Percentiles rank a stretch among this genome's conserved stretches.
Evolutionary conservation across 305 asterid genomes (phyloP).

Genomic region (Fraxinus sp.): DNA sequence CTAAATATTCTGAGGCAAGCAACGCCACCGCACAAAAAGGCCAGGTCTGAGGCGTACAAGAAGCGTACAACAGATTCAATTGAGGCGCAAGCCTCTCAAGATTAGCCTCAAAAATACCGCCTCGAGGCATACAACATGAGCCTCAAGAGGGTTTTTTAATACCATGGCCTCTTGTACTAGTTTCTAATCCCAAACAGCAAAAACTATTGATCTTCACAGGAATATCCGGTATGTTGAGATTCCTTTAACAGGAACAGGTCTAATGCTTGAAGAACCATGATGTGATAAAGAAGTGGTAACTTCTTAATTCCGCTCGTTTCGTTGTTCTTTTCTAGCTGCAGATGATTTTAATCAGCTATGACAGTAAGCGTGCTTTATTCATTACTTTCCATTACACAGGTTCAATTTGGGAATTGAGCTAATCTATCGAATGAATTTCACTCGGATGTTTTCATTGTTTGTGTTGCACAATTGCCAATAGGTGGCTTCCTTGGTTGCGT

Average conservation of each 20-base stretch:
- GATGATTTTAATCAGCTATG: not conserved
- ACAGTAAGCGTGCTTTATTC: not conserved
- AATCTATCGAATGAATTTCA: constrained; percentile 19
- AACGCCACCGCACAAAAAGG: too few species aligned
- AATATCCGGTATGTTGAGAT: not conserved
- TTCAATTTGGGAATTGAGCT: not conserved
- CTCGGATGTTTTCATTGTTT: constrained; percentile 86
- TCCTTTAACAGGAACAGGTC: not conserved
- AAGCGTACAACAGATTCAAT: too few species aligned
- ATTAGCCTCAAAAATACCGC: too few species aligned
- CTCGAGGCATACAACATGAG: too few species aligned
- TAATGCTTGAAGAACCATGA: not conserved
- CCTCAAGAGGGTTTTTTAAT: too few species aligned
- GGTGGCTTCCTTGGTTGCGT: constrained; percentile 81
- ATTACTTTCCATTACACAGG: not conserved
- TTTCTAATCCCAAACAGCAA: not conserved
- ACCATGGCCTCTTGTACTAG: not conserved
- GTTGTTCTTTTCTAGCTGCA: not conserved
- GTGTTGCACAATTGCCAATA: constrained; percentile 87
- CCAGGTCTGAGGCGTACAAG: too few species aligned
- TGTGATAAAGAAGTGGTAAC: not conserved
- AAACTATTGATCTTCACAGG: not conserved
- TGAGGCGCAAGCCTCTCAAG: too few species aligned
- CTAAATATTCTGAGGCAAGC: too few species aligned
- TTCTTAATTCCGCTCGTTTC: not conserved